Base-by-base conservation (phyloP, 2,329 filamentous ascomycete genomes). In the Aureobasidium sp. region DNA sequence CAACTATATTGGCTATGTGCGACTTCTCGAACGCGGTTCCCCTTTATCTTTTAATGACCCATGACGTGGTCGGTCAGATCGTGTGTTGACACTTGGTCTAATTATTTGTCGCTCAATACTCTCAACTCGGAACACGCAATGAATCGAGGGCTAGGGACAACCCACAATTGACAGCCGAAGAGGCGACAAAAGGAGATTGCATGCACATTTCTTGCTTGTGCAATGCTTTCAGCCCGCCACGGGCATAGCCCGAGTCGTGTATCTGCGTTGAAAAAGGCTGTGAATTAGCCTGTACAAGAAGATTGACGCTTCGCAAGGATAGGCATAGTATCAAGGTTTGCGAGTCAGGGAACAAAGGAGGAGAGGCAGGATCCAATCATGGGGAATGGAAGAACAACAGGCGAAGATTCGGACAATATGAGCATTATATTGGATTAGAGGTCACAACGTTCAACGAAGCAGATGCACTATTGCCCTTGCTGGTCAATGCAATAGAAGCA, bases 11-110 rank as follows among this genome's bases (percentile, higher is more conserved):
- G 53, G 41, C n/a, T 34, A 27, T 57, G 50, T 57, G 25, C 53
- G 41, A 57, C 53, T 57, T 57, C 41, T 57, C 53, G 53, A 57
- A 57, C n/a, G 39, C 53, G 14, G 53, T 45, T 57, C 21, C 53
- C 50, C 41, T 37, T 57, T 37, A 11, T 34, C 11, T 36, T 36
- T 6, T 16, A 57, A 45, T 45, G 30, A 45, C 25, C 13, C 6
- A 59, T 59, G 57, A 59, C 45, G 42, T 49, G 13, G 44, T n/a
- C 27, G 45, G 16, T 58, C 21, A 34, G 54, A 58, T 48, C 42
- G 14, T 48, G 54, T 25, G 29, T 21, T 44, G n/a, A 36, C 39
- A 45, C 27, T 39, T 59, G 32, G 16, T 48, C 11, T 30, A 37
- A 32, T 36, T 32, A 16, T 25, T 11, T 37, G 30, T 21, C 30